Conservation (phyloP, 805 yeast species). For the Starmerella davenportii region DNA sequence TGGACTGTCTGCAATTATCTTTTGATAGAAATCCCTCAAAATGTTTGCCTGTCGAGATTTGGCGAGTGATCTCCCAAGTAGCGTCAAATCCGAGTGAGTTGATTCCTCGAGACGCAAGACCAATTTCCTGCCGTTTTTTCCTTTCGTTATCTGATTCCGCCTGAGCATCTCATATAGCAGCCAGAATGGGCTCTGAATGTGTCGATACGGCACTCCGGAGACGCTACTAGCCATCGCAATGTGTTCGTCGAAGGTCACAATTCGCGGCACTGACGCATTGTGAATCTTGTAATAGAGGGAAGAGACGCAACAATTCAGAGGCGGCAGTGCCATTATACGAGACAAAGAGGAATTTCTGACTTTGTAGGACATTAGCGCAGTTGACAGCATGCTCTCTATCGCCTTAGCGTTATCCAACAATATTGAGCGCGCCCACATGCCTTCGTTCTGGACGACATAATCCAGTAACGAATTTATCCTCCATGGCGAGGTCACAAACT, state of each 20-base stretch:
- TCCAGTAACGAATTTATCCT: constrained; percentile 4
- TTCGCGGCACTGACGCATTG: constrained; percentile 4
- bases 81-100: background rate
- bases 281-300: constrained; percentile 5
- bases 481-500: constrained; percentile 3
- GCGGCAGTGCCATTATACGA: constrained; percentile 1
- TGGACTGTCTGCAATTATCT: constrained; percentile 4
- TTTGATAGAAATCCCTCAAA: constrained; percentile 2
- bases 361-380: constrained; percentile 2
- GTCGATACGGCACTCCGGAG: background rate
- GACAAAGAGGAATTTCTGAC: constrained; percentile 6
- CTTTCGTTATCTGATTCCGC: constrained; percentile 1
- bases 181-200: constrained; percentile 6
- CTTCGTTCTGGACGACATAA: constrained; percentile 5
- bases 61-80: constrained; percentile 5
- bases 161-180: constrained; percentile 1
- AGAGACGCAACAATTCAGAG: constrained; percentile 1
- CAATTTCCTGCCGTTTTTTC: constrained; percentile 4
- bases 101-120: constrained; percentile 3
- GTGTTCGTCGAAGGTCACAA: constrained; percentile 5
- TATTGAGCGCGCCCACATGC: constrained; percentile 3
- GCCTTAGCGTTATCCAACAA: background rate
- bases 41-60: constrained; percentile 6
- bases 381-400: background rate
- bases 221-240: background rate